Conservation (phyloP, 257 asterid genomes). For the Solanum arcanum region DNA sequence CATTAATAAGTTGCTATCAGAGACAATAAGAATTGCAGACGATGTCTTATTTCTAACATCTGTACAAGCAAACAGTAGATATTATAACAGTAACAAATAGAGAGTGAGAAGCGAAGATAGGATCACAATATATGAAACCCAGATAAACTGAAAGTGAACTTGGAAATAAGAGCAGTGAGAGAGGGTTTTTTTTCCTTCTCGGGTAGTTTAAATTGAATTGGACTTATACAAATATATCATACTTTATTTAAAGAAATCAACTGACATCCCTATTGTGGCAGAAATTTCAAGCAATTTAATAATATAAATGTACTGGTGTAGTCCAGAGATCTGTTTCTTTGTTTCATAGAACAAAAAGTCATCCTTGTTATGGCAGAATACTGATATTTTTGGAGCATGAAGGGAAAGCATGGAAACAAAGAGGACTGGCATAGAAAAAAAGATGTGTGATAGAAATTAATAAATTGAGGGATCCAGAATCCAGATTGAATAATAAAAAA, state of each 20-base stretch:
- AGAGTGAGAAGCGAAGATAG: neutral
- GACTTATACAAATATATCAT: neutral
- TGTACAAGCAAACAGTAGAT: neutral
- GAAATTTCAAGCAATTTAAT: neutral
- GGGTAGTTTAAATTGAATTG: neutral
- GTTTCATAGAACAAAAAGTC: neutral
- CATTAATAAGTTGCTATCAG: constrained; percentile 19
- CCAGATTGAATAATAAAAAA: neutral
- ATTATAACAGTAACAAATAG: neutral
- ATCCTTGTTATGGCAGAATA: neutral
- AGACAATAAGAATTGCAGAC: neutral
- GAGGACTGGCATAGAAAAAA: neutral
- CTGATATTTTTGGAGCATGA: neutral
- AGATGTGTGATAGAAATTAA: neutral
- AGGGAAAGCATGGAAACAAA: neutral
- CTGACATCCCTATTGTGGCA: neutral
- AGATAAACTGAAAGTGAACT: neutral
- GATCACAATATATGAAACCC: neutral
- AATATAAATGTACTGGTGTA: neutral
- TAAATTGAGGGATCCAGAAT: neutral
- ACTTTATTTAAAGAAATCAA: neutral
- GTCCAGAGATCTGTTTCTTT: neutral
- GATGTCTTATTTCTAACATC: neutral
- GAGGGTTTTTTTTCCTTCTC: neutral
- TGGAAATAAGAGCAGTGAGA: neutral